Evolutionary conservation across 805 yeast species (phyloP).

Genomic region (Cyberlindnera petersonii): DNA sequence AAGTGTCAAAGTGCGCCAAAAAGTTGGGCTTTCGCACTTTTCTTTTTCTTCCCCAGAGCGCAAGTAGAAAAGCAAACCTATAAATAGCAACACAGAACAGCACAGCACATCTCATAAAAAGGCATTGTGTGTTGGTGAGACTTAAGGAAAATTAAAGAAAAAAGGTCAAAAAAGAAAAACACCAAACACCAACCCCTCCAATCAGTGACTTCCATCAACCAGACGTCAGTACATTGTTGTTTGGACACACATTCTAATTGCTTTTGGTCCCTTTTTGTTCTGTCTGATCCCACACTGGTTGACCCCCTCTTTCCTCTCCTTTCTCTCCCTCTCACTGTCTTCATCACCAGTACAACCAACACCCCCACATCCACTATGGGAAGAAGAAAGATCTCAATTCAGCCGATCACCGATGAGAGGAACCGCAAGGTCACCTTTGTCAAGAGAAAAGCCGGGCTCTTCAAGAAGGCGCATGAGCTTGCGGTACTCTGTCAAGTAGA

Average conservation of each 20-base stretch:
- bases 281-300: too few relatives aligned
- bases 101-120: background rate
- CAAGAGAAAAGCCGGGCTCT: constrained; percentile 90
- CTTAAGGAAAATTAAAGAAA: too few relatives aligned
- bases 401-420: constrained; percentile 87
- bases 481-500: constrained; percentile 92
- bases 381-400: constrained; percentile 90
- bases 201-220: too few relatives aligned
- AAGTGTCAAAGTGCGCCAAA: background rate
- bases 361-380: constrained; percentile 62
- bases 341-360: background rate
- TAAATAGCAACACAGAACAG: background rate
- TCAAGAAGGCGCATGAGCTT: constrained; percentile 59
- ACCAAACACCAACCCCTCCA: too few relatives aligned
- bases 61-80: background rate
- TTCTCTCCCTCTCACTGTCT: background rate
- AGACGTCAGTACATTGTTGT: too few relatives aligned
- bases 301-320: too few relatives aligned
- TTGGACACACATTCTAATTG: too few relatives aligned
- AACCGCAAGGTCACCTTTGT: constrained; percentile 84
- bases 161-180: too few relatives aligned
- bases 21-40: background rate
- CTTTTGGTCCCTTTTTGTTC: too few relatives aligned
- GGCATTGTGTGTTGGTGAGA: too few relatives aligned
- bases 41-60: background rate